phyloP scores from a whole-genome alignment of 2,329 filamentous ascomycete species.

The Trichoderma sp. region DNA sequence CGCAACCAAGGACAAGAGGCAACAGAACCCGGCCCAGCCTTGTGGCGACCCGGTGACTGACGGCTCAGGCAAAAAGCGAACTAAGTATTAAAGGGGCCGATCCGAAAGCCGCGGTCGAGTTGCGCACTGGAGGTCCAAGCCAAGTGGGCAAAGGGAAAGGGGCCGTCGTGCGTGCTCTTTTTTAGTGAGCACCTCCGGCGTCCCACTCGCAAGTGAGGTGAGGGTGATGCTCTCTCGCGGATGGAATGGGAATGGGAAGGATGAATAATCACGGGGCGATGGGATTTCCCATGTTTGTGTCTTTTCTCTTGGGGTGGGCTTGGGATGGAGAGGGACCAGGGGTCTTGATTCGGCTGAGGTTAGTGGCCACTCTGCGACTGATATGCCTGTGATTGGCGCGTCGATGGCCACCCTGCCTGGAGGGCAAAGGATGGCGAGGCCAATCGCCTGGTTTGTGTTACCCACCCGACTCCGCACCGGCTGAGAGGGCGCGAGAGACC shows the following conservation, averaged over 20 bases:
- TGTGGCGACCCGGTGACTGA: not conserved
- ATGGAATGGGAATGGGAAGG: not conserved
- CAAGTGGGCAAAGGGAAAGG: slow-evolving; percentile 8
- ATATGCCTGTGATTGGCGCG: slow-evolving; percentile 7
- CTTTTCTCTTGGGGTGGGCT: slow-evolving; percentile 5
- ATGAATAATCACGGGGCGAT: slow-evolving; percentile 18
- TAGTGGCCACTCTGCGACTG: slow-evolving; percentile 12
- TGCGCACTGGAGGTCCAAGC: not conserved
- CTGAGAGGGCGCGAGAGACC: not conserved
- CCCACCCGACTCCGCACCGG: slow-evolving; percentile 6
- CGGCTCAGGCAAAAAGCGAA: not conserved
- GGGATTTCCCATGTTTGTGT: slow-evolving; percentile 8
- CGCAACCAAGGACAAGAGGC: not conserved
- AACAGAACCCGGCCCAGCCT: not conserved
- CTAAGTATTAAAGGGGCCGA: not conserved
- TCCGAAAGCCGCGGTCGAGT: not conserved
- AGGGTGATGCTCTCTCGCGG: not conserved
- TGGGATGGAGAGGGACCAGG: not conserved
- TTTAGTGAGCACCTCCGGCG: slow-evolving; percentile 9
- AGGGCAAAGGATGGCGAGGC: slow-evolving; percentile 1
- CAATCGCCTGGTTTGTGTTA: slow-evolving; percentile 5
- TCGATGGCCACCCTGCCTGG: slow-evolving; percentile 11
- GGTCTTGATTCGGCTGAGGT: slow-evolving; percentile 11
- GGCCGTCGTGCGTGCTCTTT: not conserved
- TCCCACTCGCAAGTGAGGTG: slow-evolving; percentile 8